Evolutionary conservation across 345 rosid genomes (phyloP).

Genomic region (Eucalyptus tenuipes): DNA sequence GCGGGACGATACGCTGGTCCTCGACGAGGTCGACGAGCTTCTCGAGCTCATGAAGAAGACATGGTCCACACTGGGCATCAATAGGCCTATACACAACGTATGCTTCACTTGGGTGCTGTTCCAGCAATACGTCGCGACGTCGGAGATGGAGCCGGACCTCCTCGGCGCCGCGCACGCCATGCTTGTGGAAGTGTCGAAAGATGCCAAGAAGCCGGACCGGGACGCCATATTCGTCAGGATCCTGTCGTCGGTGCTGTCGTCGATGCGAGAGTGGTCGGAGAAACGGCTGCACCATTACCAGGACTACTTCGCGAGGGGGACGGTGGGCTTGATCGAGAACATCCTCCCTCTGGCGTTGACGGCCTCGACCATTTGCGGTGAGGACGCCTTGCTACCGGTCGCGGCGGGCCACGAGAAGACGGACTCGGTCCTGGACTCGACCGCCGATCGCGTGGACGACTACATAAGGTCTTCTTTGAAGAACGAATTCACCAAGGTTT

Average conservation of each 20-base stretch:
- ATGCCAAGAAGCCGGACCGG: conserved; percentile 30
- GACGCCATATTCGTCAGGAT: conserved; percentile 22
- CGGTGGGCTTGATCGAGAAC: conserved; percentile 44
- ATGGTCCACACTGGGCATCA: conserved; percentile 36
- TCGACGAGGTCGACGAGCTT: conserved; percentile 41
- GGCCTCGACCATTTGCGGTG: conserved; percentile 62
- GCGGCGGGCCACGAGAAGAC: conserved; percentile 29
- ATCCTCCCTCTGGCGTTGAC: conserved; percentile 70
- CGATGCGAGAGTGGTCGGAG: conserved; percentile 37
- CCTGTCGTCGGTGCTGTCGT: conserved; percentile 21
- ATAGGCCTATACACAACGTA: conserved; percentile 18
- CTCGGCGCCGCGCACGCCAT: conserved; percentile 25
- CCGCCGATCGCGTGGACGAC: conserved; percentile 54
- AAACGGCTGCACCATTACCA: conserved; percentile 46
- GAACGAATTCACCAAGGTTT: conserved; percentile 64
- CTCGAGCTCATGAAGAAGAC: conserved; percentile 39
- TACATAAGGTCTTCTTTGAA: conserved; percentile 73
- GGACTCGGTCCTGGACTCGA: conserved; percentile 32
- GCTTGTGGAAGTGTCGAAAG: conserved; percentile 30
- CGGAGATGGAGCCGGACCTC: conserved; percentile 30
- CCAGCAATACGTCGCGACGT: conserved; percentile 24
- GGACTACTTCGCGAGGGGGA: conserved; percentile 67
- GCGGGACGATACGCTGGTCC: conserved; percentile 26
- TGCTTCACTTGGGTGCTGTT: conserved; percentile 35
- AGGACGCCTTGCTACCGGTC: conserved; percentile 21